A percentile compares a stretch with the other conserved stretches of the same genome.
These are phyloP conservation scores for Trametes villosa DNA, from an alignment of 768 basidiomycete species.

Conservation along the genomic window DNA sequence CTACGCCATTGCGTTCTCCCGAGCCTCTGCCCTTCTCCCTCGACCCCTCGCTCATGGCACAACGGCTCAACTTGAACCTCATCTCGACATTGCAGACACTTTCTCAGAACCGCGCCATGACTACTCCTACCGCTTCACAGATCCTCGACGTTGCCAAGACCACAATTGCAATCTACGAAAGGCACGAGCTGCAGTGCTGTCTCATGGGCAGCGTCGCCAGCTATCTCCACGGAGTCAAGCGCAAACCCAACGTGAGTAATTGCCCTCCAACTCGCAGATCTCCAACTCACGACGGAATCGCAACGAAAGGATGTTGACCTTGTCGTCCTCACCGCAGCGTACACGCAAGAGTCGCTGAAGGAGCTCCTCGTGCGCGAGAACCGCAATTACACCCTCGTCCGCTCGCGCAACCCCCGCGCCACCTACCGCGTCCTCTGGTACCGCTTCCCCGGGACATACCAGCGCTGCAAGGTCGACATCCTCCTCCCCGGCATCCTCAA, in stretches of 20 bases:
- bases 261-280: not conserved
- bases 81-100: not conserved
- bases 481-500: slow-evolving; percentile 35
- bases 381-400: slow-evolving; percentile 42
- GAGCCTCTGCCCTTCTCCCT: not conserved
- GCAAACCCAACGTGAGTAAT: slow-evolving; percentile 27
- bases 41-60: not conserved
- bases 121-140: not conserved
- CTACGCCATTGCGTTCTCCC: not conserved
- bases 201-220: slow-evolving; percentile 32
- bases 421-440: slow-evolving; percentile 50
- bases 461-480: slow-evolving; percentile 39
- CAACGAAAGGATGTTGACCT: slow-evolving; percentile 52
- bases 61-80: not conserved
- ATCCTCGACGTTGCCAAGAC: slow-evolving; percentile 22
- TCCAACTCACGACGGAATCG: no score
- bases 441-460: slow-evolving; percentile 5
- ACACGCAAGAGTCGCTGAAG: slow-evolving; percentile 47
- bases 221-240: slow-evolving; percentile 24
- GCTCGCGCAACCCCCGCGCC: slow-evolving; percentile 42
- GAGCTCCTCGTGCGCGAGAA: slow-evolving; percentile 36
- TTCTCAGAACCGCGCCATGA: not conserved
- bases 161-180: slow-evolving; percentile 17
- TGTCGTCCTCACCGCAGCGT: slow-evolving; percentile 41
- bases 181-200: slow-evolving; percentile 27